These are phyloP conservation scores for Dendryphion nanum DNA, from an alignment of 2,329 filamentous ascomycete species.

Conservation along the genomic window DNA sequence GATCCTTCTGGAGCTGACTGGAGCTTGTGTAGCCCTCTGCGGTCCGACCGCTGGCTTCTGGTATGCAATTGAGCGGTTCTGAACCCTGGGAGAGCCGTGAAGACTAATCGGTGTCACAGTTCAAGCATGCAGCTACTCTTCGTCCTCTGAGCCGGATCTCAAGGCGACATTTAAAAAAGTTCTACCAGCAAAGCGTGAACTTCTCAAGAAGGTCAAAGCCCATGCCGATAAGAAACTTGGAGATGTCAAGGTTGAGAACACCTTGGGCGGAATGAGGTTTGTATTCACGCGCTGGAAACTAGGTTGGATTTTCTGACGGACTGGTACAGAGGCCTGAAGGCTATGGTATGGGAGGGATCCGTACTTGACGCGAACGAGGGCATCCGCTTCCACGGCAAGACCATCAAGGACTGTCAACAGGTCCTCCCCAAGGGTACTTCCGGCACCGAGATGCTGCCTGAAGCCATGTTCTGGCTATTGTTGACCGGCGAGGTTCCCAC, in stretches of 20 bases:
- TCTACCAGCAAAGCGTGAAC: constrained; percentile 90
- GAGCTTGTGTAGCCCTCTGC: constrained; percentile 23
- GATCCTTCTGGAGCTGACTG: constrained; percentile 11
- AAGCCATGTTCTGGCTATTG: constrained; percentile 99
- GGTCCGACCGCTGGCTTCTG: constrained; percentile 32
- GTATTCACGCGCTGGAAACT: no score
- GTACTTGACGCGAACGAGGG: constrained; percentile 96
- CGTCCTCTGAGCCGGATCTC: constrained; percentile 79
- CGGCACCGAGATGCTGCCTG: constrained; percentile 95
- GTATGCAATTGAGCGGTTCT: constrained; percentile 30
- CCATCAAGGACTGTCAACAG: constrained; percentile 96
- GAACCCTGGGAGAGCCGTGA: constrained; percentile 2
- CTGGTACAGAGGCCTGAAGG: constrained; percentile 70
- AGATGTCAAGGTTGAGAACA: constrained; percentile 91
- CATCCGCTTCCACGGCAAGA: constrained; percentile 95
- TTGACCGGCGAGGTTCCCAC: constrained; percentile 90
- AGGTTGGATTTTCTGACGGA: not conserved
- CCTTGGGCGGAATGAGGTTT: constrained; percentile 88
- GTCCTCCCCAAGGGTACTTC: constrained; percentile 89
- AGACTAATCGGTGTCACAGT: constrained; percentile 21
- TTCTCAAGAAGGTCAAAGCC: constrained; percentile 90
- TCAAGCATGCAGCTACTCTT: constrained; percentile 63
- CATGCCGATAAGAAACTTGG: constrained; percentile 80
- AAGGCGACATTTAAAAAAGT: constrained; percentile 80
- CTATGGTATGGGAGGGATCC: constrained; percentile 98